Percentiles rank a stretch among this genome's conserved stretches.
Conservation (phyloP, 163 green algal genomes). For the Volvox carteri region DNA sequence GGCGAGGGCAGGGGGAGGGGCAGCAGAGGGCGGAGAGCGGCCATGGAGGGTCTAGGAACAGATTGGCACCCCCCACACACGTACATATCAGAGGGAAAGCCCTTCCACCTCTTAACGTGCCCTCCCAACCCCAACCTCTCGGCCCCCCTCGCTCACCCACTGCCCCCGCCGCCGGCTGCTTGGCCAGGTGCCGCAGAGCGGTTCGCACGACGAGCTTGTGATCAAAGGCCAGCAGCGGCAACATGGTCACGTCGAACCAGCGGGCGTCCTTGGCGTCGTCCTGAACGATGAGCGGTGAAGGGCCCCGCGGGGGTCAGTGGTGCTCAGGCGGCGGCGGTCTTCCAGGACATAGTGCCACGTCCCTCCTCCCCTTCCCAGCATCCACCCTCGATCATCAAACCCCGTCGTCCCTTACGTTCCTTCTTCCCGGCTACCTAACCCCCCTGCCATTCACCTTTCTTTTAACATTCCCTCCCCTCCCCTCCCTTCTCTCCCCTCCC, state of each 20-base stretch:
- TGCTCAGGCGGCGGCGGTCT: neutral
- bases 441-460: too few species aligned
- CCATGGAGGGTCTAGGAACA: neutral
- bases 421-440: neutral
- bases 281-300: conserved; percentile 26
- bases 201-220: conserved; percentile 80
- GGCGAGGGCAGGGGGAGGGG: too few species aligned
- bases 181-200: conserved; percentile 55
- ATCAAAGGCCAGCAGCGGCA: conserved; percentile 90
- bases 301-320: neutral
- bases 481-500: too few species aligned
- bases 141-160: conserved; percentile 14
- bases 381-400: neutral
- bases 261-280: conserved; percentile 86
- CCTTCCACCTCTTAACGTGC: neutral
- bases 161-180: conserved; percentile 5
- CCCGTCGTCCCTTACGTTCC: neutral
- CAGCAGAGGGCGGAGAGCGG: neutral
- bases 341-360: neutral
- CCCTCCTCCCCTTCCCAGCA: neutral
- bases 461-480: neutral
- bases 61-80: neutral
- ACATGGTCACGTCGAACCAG: conserved; percentile 78
- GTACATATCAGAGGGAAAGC: neutral
- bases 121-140: neutral